A percentile compares a stretch with the other conserved stretches of the same genome.
phyloP scores from a whole-genome alignment of 2,329 filamentous ascomycete species.

The Didymella glomerata region DNA sequence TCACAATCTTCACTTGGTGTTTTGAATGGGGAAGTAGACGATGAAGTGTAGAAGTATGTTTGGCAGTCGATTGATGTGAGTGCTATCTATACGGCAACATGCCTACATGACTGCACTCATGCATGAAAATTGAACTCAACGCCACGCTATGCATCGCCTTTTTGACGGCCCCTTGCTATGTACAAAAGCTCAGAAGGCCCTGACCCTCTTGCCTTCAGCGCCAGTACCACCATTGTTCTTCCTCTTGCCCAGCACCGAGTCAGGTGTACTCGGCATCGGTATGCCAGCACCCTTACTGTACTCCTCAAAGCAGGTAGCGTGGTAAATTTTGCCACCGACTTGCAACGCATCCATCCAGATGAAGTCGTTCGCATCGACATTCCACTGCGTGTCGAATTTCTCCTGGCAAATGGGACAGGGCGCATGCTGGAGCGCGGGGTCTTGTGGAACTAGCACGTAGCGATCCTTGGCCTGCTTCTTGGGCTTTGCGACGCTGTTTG shows the following conservation, averaged over 20 bases:
- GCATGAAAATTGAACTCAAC: slow-evolving; percentile 10
- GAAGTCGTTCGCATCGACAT: slow-evolving; percentile 93
- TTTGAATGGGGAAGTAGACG: background rate
- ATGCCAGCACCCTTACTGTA: slow-evolving; percentile 46
- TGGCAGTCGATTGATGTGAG: background rate
- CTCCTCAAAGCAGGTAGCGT: slow-evolving; percentile 88
- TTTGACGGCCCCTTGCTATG: background rate
- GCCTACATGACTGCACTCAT: background rate
- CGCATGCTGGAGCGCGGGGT: slow-evolving; percentile 75
- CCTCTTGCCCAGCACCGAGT: slow-evolving; percentile 50
- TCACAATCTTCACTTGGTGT: no score
- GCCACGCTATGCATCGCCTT: slow-evolving; percentile 29
- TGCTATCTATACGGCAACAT: background rate
- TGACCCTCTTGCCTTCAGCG: slow-evolving; percentile 44
- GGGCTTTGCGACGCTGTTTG: slow-evolving; percentile 51
- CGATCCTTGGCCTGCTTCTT: slow-evolving; percentile 67
- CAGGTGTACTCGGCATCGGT: slow-evolving; percentile 46
- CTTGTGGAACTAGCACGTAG: slow-evolving; percentile 85
- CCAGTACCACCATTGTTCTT: slow-evolving; percentile 41
- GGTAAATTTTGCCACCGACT: slow-evolving; percentile 81
- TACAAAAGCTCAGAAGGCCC: slow-evolving; percentile 30
- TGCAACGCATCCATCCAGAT: slow-evolving; percentile 92
- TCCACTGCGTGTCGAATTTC: slow-evolving; percentile 90
- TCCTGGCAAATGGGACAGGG: slow-evolving; percentile 96
- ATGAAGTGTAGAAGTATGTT: background rate